Percentiles rank a stretch among this genome's conserved stretches.
These are phyloP conservation scores for Kwoniella sp. DNA, from an alignment of 768 basidiomycete species.

Conservation along the genomic window DNA sequence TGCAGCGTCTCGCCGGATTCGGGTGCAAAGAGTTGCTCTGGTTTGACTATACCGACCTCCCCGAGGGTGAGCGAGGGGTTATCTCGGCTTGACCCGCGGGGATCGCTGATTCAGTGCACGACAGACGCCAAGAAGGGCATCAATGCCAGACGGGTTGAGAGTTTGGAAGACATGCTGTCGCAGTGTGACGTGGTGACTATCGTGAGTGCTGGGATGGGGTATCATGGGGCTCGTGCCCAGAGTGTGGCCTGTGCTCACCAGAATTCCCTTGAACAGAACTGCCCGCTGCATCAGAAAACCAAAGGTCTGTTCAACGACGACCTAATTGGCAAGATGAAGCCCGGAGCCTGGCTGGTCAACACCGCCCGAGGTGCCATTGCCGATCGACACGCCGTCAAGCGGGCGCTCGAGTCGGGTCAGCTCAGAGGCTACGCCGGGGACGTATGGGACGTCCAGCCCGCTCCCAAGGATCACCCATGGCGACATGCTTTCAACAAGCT, in stretches of 20 bases:
- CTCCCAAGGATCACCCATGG: slow-evolving; percentile 81
- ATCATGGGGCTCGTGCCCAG: background rate
- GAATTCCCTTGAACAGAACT: slow-evolving; percentile 16
- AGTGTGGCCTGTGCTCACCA: too few relatives aligned
- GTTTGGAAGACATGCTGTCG: slow-evolving; percentile 63
- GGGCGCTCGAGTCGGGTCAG: slow-evolving; percentile 78
- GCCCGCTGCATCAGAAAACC: slow-evolving; percentile 71
- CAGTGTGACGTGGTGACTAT: slow-evolving; percentile 48
- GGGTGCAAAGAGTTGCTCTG: slow-evolving; percentile 85
- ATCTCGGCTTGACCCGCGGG: background rate
- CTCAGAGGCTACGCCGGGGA: slow-evolving; percentile 65
- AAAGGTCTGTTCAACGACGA: slow-evolving; percentile 74
- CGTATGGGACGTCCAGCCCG: slow-evolving; percentile 69
- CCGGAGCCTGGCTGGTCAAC: slow-evolving; percentile 76
- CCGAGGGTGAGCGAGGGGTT: slow-evolving; percentile 54
- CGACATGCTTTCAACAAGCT: slow-evolving; percentile 73
- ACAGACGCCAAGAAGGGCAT: slow-evolving; percentile 56
- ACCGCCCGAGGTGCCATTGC: slow-evolving; percentile 85
- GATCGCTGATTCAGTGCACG: background rate
- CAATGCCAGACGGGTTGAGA: slow-evolving; percentile 64
- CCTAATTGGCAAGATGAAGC: slow-evolving; percentile 81
- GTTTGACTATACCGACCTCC: slow-evolving; percentile 73
- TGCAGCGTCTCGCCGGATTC: slow-evolving; percentile 61
- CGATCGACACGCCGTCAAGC: slow-evolving; percentile 79
- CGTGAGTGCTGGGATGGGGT: slow-evolving; percentile 16